Percentiles rank a stretch among this genome's conserved stretches.
Evolutionary conservation across 2,329 filamentous ascomycete species (phyloP).

Genomic region (Colletotrichum falcatum): DNA sequence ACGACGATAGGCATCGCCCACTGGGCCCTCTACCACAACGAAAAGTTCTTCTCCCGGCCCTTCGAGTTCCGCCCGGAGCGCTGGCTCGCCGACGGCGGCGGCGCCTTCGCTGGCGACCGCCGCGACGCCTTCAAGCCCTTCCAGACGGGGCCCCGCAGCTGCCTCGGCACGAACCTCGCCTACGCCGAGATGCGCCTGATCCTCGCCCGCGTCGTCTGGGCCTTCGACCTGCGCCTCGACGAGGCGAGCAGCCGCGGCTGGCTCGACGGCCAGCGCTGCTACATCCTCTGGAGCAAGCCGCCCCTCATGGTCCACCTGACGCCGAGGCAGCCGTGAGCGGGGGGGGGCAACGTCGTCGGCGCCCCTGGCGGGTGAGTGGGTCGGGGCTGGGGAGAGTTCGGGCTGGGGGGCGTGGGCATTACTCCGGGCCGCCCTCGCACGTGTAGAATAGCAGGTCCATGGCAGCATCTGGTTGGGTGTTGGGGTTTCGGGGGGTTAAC

Average conservation of each 20-base stretch:
- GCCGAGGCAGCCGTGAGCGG: slow-evolving; percentile 1
- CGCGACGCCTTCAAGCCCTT: slow-evolving; percentile 35
- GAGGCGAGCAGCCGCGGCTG: slow-evolving; percentile 24
- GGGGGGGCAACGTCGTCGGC: too few relatives aligned
- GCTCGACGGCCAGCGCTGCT: slow-evolving; percentile 25
- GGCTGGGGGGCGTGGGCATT: too few relatives aligned
- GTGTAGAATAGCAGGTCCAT: neutral
- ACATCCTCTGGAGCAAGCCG: slow-evolving; percentile 31
- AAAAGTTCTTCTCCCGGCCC: slow-evolving; percentile 58
- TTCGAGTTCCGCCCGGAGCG: slow-evolving; percentile 63
- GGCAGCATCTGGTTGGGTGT: neutral
- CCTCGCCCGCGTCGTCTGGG: slow-evolving; percentile 25
- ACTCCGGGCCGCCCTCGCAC: neutral
- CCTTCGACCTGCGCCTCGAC: slow-evolving; percentile 31
- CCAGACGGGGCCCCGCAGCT: slow-evolving; percentile 31
- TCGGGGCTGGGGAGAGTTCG: neutral
- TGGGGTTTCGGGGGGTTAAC: neutral
- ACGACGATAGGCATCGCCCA: slow-evolving; percentile 58
- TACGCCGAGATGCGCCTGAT: slow-evolving; percentile 38
- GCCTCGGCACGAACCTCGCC: slow-evolving; percentile 38
- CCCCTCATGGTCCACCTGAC: slow-evolving; percentile 33
- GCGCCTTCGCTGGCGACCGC: slow-evolving; percentile 29
- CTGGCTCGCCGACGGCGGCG: slow-evolving; percentile 36
- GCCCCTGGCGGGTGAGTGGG: neutral
- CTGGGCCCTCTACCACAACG: slow-evolving; percentile 58